Conservation (phyloP, 1,284 basidiomycete genomes). For the Cutaneotrichosporon cyanovorans region DNA sequence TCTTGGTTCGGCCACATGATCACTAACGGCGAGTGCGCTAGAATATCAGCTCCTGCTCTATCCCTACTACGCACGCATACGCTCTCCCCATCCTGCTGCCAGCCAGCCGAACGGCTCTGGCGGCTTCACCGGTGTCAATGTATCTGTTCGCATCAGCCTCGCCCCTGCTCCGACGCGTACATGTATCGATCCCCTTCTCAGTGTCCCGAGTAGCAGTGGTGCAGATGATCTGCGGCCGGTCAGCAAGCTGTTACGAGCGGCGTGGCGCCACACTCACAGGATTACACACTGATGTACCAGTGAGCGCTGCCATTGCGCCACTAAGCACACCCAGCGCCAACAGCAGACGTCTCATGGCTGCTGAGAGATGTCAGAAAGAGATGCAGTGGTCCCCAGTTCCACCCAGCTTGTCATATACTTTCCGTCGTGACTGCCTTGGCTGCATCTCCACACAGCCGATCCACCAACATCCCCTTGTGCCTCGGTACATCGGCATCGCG, state of each 20-base stretch:
- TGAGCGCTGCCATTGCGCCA: background rate
- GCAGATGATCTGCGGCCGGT: conserved; percentile 8
- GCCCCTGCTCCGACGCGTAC: background rate
- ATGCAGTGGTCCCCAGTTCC: no score
- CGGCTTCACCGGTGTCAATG: background rate
- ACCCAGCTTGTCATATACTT: no score
- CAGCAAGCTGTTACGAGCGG: background rate
- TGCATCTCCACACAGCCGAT: no score
- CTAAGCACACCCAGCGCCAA: background rate
- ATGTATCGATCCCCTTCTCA: conserved; percentile 4
- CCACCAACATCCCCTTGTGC: no score
- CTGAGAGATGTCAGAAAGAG: no score
- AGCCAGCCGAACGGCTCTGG: conserved; percentile 12
- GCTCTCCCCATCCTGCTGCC: conserved; percentile 5
- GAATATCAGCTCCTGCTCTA: background rate
- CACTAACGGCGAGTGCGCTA: conserved; percentile 53
- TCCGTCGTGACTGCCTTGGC: no score
- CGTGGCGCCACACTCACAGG: background rate
- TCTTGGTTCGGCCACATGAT: conserved; percentile 59
- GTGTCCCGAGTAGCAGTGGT: conserved; percentile 1
- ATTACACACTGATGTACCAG: conserved; percentile 1
- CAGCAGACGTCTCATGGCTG: conserved; percentile 3
- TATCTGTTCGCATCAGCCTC: no score
- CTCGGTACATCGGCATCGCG: no score
- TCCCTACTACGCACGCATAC: conserved; percentile 12